A percentile compares a stretch with the other conserved stretches of the same genome.
These are phyloP conservation scores for Marasmius fiardii DNA, from an alignment of 1,284 basidiomycete species.

Conservation along the genomic window DNA sequence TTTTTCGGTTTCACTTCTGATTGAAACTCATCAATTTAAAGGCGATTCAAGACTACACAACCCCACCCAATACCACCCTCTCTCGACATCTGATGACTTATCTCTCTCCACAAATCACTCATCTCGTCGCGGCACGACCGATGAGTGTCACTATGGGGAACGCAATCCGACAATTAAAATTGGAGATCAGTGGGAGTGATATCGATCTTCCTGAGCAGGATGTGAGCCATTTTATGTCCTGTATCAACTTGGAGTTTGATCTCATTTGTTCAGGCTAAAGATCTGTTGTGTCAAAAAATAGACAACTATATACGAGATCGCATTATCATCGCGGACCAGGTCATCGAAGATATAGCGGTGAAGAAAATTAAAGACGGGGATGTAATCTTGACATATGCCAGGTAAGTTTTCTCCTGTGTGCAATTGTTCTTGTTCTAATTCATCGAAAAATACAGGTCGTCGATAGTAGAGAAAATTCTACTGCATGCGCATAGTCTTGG, in stretches of 20 bases:
- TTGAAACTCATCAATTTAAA: conserved; percentile 28
- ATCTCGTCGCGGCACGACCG: conserved; percentile 82
- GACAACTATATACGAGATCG: conserved; percentile 94
- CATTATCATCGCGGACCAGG: conserved; percentile 90
- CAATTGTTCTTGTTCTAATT: conserved; percentile 13
- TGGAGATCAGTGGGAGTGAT: conserved; percentile 91
- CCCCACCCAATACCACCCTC: conserved; percentile 79
- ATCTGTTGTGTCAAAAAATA: conserved; percentile 80
- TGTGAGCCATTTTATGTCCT: conserved; percentile 44
- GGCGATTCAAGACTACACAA: conserved; percentile 87
- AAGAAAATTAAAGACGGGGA: conserved; percentile 95
- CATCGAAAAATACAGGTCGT: conserved; percentile 57
- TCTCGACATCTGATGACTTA: conserved; percentile 86
- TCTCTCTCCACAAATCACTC: conserved; percentile 87
- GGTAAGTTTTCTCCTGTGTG: conserved; percentile 40
- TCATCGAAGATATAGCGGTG: conserved; percentile 86
- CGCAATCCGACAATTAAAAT: conserved; percentile 91
- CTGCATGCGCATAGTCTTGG: conserved; percentile 74
- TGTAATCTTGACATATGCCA: conserved; percentile 90
- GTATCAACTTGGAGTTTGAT: not conserved
- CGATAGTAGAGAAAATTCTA: conserved; percentile 90
- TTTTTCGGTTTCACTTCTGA: conserved; percentile 5
- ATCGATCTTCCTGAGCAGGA: conserved; percentile 94
- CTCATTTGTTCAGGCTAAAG: conserved; percentile 69
- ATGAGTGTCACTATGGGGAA: conserved; percentile 97